Evolutionary conservation across 495 filamentous ascomycete genomes (phyloP).

Genomic region (Tetracladium setigerum): DNA sequence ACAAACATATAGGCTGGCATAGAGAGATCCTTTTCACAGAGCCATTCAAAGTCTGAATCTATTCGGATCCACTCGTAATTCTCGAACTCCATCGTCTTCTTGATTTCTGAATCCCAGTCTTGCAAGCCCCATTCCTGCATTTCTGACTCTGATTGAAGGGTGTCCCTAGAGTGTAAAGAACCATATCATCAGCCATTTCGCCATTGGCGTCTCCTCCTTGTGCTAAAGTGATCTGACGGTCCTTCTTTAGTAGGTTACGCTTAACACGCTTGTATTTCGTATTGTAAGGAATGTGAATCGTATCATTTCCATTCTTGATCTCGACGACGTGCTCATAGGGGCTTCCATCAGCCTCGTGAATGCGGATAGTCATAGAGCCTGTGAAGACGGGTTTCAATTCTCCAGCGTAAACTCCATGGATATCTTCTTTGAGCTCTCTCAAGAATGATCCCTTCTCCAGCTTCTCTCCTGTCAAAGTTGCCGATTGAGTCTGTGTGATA

Average conservation of each 20-base stretch:
- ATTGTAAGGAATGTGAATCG: constrained; percentile 94
- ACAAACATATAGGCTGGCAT: constrained; percentile 96
- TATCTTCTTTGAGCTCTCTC: constrained; percentile 73
- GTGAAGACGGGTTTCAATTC: constrained; percentile 73
- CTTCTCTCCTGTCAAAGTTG: constrained; percentile 3
- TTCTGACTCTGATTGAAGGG: constrained; percentile 76
- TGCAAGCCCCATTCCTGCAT: constrained; percentile 71
- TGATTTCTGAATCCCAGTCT: constrained; percentile 83
- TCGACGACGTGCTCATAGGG: constrained; percentile 98
- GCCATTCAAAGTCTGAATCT: constrained; percentile 98
- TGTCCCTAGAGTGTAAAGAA: constrained; percentile 93
- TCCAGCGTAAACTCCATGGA: constrained; percentile 60
- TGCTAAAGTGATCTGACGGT: constrained; percentile 55
- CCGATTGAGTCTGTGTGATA: constrained; percentile 72
- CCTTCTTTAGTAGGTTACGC: constrained; percentile 79
- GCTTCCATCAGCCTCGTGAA: constrained; percentile 97
- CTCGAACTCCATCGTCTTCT: constrained; percentile 86
- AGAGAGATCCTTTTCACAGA: constrained; percentile 67
- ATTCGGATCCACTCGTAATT: constrained; percentile 98
- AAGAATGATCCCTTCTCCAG: constrained; percentile 61
- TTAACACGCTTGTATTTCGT: constrained; percentile 99
- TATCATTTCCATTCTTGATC: constrained; percentile 75
- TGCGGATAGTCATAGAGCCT: constrained; percentile 93
- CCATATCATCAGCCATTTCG: constrained; percentile 73
- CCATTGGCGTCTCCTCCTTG: constrained; percentile 47